phyloP scores from a whole-genome alignment of 2,329 filamentous ascomycete genomes.

The Xylaria sp. region DNA sequence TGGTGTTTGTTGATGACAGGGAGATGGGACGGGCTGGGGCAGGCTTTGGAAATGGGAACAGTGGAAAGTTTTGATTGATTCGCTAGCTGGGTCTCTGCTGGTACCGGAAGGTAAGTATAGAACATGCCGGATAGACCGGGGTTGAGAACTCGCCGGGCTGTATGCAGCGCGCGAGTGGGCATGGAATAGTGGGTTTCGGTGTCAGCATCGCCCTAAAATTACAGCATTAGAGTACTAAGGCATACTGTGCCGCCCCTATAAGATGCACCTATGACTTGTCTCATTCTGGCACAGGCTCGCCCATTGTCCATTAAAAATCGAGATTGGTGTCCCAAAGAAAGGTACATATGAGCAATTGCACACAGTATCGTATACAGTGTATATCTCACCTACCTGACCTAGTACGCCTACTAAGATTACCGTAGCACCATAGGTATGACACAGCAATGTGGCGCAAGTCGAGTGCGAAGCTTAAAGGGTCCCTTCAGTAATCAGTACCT shows the following conservation, averaged over 20 bases:
- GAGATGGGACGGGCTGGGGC: constrained; percentile 34
- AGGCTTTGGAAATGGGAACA: constrained; percentile 37
- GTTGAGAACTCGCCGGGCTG: constrained; percentile 32
- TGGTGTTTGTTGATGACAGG: constrained; percentile 35
- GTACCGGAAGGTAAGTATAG: constrained; percentile 19
- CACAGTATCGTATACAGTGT: constrained; percentile 16
- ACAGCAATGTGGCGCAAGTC: constrained; percentile 30
- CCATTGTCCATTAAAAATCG: constrained; percentile 25
- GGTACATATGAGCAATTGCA: background rate
- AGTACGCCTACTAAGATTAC: constrained; percentile 11
- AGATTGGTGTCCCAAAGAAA: constrained; percentile 25
- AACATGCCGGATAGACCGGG: constrained; percentile 41
- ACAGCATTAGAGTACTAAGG: constrained; percentile 21
- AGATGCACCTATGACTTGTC: constrained; percentile 10
- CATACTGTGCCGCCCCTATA: constrained; percentile 33
- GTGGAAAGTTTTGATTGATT: constrained; percentile 42
- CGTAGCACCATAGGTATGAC: constrained; percentile 2
- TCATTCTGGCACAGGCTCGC: constrained; percentile 10
- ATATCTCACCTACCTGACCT: background rate
- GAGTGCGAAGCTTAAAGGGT: constrained; percentile 11
- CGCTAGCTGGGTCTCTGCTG: constrained; percentile 29
- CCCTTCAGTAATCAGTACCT: background rate
- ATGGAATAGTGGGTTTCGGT: constrained; percentile 33
- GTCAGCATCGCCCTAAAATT: constrained; percentile 36
- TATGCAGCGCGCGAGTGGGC: constrained; percentile 27